Percentiles rank a stretch among this genome's conserved stretches.
Conservation (phyloP, 352 stramenopile genomes). For the Globisporangium irregulare region DNA sequence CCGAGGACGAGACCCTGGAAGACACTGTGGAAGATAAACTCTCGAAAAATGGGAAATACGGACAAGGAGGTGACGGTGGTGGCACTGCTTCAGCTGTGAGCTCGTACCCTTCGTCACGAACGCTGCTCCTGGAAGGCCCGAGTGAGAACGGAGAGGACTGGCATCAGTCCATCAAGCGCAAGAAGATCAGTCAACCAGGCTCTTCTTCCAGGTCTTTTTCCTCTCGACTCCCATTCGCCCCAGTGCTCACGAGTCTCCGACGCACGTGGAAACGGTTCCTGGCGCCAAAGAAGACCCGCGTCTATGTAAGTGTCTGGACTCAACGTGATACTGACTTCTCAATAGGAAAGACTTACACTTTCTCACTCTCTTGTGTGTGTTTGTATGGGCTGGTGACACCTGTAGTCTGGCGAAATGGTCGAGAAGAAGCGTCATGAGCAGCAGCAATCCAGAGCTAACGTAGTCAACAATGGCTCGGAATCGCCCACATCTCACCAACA, state of each 20-base stretch:
- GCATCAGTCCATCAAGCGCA: slow-evolving; percentile 15
- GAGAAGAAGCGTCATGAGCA: slow-evolving; percentile 8
- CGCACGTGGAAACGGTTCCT: slow-evolving; percentile 31
- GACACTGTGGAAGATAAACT: slow-evolving; percentile 14
- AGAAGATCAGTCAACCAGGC: slow-evolving; percentile 6
- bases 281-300: slow-evolving; percentile 27
- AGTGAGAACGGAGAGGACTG: slow-evolving; percentile 8
- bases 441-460: not conserved
- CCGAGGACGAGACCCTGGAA: not conserved
- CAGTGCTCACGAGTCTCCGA: slow-evolving; percentile 18
- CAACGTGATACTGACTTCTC: no score
- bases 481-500: not conserved
- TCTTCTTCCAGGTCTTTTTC: not conserved
- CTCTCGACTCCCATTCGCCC: not conserved
- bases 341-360: no score
- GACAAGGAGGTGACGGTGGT: not conserved
- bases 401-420: slow-evolving; percentile 13
- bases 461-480: not conserved
- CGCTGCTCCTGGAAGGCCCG: slow-evolving; percentile 19
- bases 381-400: not conserved
- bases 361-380: not conserved
- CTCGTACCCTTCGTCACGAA: slow-evolving; percentile 24
- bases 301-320: slow-evolving; percentile 30
- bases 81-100: slow-evolving; percentile 9
- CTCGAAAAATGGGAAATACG: not conserved